A percentile compares a stretch with the other conserved stretches of the same genome.
phyloP scores from a whole-genome alignment of 2,329 filamentous ascomycete species.

The Trichophyton simii region DNA sequence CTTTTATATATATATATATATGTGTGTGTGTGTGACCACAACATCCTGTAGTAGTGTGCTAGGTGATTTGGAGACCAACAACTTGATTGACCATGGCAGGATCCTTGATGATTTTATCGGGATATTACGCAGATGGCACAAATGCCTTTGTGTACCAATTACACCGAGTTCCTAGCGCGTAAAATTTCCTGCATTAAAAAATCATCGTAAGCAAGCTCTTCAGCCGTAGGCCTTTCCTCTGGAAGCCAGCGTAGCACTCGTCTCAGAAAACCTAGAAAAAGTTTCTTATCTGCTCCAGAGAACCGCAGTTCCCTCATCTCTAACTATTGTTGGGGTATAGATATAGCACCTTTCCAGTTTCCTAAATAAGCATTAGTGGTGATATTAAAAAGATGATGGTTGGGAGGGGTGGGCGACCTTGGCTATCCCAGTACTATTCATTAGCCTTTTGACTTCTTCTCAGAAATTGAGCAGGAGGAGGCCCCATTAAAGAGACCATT shows the following conservation, averaged over 20 bases:
- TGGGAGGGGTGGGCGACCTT: conserved; percentile 9
- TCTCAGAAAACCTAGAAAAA: conserved; percentile 12
- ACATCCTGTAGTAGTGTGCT: no score
- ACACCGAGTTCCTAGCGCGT: not conserved
- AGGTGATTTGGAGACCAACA: no score
- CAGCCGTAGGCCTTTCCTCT: conserved; percentile 12
- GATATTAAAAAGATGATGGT: not conserved
- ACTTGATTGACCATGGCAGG: no score
- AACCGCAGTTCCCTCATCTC: not conserved
- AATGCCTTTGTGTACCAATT: not conserved
- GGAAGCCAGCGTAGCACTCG: conserved; percentile 16
- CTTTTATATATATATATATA: no score
- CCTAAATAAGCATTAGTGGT: conserved; percentile 3
- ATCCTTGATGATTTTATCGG: not conserved
- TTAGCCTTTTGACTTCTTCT: conserved; percentile 13
- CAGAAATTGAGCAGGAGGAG: conserved; percentile 12
- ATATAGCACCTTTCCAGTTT: conserved; percentile 3
- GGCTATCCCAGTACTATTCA: conserved; percentile 19
- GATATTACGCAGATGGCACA: no score
- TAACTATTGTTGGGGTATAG: conserved; percentile 10
- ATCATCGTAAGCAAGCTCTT: conserved; percentile 12
- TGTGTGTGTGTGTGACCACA: no score
- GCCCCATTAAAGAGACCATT: conserved; percentile 15
- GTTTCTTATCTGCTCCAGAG: conserved; percentile 19
- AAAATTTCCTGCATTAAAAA: conserved; percentile 11